Percentiles rank a stretch among this genome's conserved stretches.
These are phyloP conservation scores for Claviceps sp. DNA, from an alignment of 2,329 filamentous ascomycete species.

Conservation along the genomic window DNA sequence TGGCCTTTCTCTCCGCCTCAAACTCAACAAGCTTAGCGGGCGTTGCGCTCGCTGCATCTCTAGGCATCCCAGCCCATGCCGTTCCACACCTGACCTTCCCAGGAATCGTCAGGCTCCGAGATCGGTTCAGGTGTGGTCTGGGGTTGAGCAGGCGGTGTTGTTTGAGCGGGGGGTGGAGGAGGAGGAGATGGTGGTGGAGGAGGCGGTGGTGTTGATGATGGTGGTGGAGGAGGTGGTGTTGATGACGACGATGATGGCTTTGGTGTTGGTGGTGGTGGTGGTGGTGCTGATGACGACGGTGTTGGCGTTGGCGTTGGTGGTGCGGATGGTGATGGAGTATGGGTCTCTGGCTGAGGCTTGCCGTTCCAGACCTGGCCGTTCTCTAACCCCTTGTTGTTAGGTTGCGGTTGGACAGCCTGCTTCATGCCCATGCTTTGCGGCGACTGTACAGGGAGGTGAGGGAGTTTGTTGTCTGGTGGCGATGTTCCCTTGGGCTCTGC, in stretches of 20 bases:
- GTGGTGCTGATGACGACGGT: background rate
- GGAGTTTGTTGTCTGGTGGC: too few species aligned
- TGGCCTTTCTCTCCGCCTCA: background rate
- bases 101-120: background rate
- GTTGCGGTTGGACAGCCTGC: background rate
- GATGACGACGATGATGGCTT: too few species aligned
- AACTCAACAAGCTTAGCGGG: background rate
- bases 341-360: background rate
- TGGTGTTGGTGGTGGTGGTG: background rate
- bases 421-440: too few species aligned
- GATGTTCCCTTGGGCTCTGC: background rate
- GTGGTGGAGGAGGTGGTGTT: too few species aligned
- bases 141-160: background rate
- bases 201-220: background rate
- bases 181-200: background rate
- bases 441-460: background rate
- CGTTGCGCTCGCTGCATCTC: background rate
- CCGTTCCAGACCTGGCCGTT: conserved; percentile 2
- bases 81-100: conserved; percentile 5
- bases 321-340: background rate
- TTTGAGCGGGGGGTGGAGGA: background rate
- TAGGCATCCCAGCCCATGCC: conserved; percentile 1
- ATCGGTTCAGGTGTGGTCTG: background rate
- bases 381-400: background rate
- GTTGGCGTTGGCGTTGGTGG: too few species aligned